Conservation (phyloP, 225 moss, liverwort and hornwort species). For the Pseudisothecium myosuroides region DNA sequence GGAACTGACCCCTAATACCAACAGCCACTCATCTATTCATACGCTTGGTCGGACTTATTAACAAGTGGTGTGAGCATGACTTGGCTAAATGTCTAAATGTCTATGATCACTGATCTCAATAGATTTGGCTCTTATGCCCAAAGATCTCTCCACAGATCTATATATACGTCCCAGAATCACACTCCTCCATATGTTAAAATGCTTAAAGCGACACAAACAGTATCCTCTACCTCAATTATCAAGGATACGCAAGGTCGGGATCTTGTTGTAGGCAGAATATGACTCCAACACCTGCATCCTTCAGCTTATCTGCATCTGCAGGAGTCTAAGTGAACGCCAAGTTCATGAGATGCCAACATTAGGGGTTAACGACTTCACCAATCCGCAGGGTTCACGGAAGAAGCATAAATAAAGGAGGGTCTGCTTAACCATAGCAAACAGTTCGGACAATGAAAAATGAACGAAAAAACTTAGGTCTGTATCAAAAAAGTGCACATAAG, state of each 20-base stretch:
- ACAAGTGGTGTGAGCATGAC: not conserved
- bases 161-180: not conserved
- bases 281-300: slow-evolving; percentile 64
- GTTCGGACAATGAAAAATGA: not conserved
- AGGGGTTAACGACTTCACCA: not conserved
- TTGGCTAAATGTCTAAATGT: not conserved
- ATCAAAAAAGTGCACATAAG: not conserved
- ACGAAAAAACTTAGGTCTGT: not conserved
- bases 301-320: slow-evolving; percentile 80
- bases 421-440: not conserved
- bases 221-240: not conserved
- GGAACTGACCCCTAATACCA: not conserved
- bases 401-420: not conserved
- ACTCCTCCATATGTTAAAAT: not conserved
- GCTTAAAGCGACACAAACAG: not conserved
- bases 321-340: slow-evolving; percentile 55
- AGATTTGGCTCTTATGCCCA: not conserved
- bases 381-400: not conserved
- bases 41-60: too few relatives aligned
- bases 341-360: not conserved
- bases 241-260: slow-evolving; percentile 86
- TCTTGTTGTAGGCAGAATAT: slow-evolving; percentile 91
- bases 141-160: not conserved
- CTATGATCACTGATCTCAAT: not conserved
- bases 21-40: not conserved